phyloP scores from a whole-genome alignment of 139 green algal species.

The Pseudopediastrum boryanum region DNA sequence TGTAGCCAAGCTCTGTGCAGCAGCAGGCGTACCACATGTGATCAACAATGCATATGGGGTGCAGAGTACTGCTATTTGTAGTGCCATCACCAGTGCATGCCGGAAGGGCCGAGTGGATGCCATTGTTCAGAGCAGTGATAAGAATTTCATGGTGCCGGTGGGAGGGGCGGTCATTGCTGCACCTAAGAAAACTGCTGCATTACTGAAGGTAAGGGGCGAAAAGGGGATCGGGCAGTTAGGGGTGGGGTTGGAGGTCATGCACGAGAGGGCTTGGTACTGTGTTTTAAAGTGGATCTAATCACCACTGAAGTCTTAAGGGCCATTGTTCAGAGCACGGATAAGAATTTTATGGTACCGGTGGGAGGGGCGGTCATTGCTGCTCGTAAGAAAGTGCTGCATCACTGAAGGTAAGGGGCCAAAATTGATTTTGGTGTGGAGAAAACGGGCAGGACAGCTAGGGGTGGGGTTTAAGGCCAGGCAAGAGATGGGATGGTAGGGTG shows the following conservation, averaged over 20 bases:
- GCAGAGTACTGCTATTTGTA: conserved; percentile 60
- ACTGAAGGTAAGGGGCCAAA: too few species aligned
- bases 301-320: too few species aligned
- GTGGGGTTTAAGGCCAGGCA: too few species aligned
- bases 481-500: too few species aligned
- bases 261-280: too few species aligned
- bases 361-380: conserved; percentile 75
- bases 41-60: conserved; percentile 99
- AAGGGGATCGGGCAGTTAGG: background rate
- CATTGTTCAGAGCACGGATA: conserved; percentile 84
- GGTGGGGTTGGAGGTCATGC: too few species aligned
- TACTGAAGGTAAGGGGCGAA: conserved; percentile 27
- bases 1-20: conserved; percentile 79
- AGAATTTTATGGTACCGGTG: conserved; percentile 98
- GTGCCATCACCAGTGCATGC: conserved; percentile 49
- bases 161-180: conserved; percentile 75
- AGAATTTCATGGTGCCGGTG: conserved; percentile 98
- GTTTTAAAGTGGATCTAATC: too few species aligned
- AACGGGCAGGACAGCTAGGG: too few species aligned
- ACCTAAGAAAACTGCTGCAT: background rate
- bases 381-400: too few species aligned
- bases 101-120: conserved; percentile 87
- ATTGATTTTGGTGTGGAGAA: too few species aligned
- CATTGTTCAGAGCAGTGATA: conserved; percentile 84
- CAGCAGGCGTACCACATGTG: conserved; percentile 78